Evolutionary conservation across 164 flowering plant species (phyloP).

Genomic region (Amborella trichopoda): DNA sequence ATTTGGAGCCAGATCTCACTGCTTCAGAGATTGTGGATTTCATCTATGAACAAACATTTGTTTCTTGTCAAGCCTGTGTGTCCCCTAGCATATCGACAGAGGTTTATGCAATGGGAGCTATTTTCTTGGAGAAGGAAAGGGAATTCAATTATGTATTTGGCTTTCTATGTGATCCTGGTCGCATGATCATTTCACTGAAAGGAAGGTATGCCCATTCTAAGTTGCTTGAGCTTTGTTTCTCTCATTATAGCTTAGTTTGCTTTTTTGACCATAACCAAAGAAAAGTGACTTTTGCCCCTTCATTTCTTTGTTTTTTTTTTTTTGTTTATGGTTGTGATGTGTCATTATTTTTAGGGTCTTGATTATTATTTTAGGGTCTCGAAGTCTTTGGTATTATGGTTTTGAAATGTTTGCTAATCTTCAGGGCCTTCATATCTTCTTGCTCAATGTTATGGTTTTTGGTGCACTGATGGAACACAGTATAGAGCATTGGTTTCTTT

Average conservation of each 20-base stretch:
- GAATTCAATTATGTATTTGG: background rate
- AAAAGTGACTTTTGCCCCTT: background rate
- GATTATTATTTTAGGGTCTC: background rate
- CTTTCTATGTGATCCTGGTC: background rate
- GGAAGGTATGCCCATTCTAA: background rate
- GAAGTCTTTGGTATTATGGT: background rate
- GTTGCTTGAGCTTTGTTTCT: background rate
- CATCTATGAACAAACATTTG: background rate
- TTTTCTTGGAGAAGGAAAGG: background rate
- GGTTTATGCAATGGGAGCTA: background rate
- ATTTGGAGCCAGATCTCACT: background rate
- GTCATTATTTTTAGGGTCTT: background rate
- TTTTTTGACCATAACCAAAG: background rate
- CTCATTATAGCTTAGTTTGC: background rate
- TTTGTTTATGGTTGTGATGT: background rate
- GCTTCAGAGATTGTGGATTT: background rate
- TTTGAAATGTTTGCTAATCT: no score
- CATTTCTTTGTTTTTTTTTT: background rate
- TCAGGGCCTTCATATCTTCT: no score
- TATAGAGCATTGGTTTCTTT: no score
- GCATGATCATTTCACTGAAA: background rate
- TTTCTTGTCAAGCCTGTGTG: background rate
- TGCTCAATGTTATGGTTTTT: no score
- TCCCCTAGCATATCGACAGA: background rate
- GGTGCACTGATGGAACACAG: no score